Percentiles rank a stretch among this genome's conserved stretches.
phyloP scores from a whole-genome alignment of 352 stramenopile genomes.

The Thalassiosira mediterranea region DNA sequence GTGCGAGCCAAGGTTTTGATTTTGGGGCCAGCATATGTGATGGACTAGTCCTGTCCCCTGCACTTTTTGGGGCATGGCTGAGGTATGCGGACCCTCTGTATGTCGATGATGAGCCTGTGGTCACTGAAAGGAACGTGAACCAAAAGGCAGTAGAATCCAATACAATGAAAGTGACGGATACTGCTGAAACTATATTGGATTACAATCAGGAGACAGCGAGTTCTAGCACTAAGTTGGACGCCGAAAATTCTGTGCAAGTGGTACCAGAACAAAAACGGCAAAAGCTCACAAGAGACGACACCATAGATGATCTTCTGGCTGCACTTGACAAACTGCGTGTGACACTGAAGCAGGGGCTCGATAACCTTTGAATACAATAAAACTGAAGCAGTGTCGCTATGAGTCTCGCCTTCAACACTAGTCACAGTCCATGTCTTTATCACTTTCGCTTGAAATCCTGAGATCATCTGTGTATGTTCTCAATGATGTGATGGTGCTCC shows the following conservation, averaged over 20 bases:
- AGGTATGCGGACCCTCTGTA: conserved; percentile 73
- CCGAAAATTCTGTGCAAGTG: too few relatives aligned
- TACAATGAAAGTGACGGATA: neutral
- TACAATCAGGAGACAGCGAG: neutral
- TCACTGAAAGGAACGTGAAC: too few relatives aligned
- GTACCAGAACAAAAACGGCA: neutral
- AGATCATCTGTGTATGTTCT: conserved; percentile 7
- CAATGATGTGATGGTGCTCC: conserved; percentile 19
- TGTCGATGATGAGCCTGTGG: conserved; percentile 30
- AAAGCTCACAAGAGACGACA: neutral
- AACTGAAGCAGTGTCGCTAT: too few relatives aligned
- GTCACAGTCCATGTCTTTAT: conserved; percentile 22
- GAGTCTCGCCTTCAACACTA: too few relatives aligned
- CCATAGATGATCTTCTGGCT: conserved; percentile 17
- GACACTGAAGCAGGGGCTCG: conserved; percentile 15
- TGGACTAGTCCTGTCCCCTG: conserved; percentile 64
- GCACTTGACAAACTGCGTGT: conserved; percentile 11
- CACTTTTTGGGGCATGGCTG: conserved; percentile 62
- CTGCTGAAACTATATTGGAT: neutral
- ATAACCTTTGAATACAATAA: conserved; percentile 9
- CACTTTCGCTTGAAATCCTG: conserved; percentile 5
- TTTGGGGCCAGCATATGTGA: conserved; percentile 61
- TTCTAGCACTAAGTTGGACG: too few relatives aligned
- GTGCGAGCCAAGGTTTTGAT: conserved; percentile 68
- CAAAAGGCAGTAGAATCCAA: neutral